Evolutionary conservation across 1,139 yeast species (phyloP).

Genomic region (Yamadazyma conglobata): DNA sequence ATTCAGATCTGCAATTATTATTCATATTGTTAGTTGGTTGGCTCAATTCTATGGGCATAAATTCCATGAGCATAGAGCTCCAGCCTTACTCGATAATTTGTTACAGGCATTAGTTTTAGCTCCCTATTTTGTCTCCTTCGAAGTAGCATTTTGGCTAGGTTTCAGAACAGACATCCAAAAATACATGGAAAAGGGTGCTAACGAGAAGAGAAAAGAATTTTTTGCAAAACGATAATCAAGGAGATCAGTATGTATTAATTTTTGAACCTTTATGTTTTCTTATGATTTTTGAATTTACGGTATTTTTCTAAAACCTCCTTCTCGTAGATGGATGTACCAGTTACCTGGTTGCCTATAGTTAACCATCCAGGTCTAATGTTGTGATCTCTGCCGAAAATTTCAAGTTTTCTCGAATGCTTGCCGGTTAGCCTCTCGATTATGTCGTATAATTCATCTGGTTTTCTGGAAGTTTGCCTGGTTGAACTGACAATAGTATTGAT

Average conservation of each 20-base stretch:
- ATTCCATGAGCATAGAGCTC: slow-evolving; percentile 74
- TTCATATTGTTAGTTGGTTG: slow-evolving; percentile 65
- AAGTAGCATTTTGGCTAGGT: slow-evolving; percentile 67
- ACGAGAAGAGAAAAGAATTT: slow-evolving; percentile 26
- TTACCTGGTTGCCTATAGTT: slow-evolving; percentile 80
- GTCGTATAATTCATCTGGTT: slow-evolving; percentile 89
- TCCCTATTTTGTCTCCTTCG: slow-evolving; percentile 84
- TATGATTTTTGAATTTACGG: slow-evolving; percentile 17
- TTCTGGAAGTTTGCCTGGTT: slow-evolving; percentile 84
- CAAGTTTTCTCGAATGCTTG: slow-evolving; percentile 68
- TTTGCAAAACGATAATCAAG: slow-evolving; percentile 6
- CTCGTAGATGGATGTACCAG: slow-evolving; percentile 58
- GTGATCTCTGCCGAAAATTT: slow-evolving; percentile 84
- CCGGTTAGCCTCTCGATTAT: slow-evolving; percentile 84
- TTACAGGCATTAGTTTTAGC: slow-evolving; percentile 86
- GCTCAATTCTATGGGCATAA: slow-evolving; percentile 92
- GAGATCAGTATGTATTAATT: background rate
- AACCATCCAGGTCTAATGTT: slow-evolving; percentile 90
- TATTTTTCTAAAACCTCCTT: slow-evolving; percentile 48
- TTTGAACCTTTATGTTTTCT: slow-evolving; percentile 1
- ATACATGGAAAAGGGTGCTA: slow-evolving; percentile 53
- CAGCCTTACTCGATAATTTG: slow-evolving; percentile 81
- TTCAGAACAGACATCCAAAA: slow-evolving; percentile 51
- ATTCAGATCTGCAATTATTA: slow-evolving; percentile 23
- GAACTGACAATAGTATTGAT: slow-evolving; percentile 75